phyloP scores from a whole-genome alignment of 2,329 filamentous ascomycete species.

The Ophiostoma triangulosporum region DNA sequence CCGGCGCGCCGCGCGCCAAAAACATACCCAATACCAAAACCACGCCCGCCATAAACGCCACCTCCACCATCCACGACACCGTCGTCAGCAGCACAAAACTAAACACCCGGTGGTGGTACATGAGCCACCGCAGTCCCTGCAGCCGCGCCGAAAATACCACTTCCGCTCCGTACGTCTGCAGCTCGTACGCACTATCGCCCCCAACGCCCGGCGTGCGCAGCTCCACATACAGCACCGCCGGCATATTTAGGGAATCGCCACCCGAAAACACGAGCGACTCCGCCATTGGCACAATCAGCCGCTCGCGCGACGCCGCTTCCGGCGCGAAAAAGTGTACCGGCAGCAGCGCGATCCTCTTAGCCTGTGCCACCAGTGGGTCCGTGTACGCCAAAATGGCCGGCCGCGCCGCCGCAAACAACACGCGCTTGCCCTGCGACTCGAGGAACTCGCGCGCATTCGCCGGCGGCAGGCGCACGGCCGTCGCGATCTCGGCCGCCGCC shows the following conservation, averaged over 20 bases:
- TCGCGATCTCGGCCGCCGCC: not conserved
- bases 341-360: conserved; percentile 48
- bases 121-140: conserved; percentile 64
- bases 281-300: conserved; percentile 55
- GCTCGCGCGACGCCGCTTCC: conserved; percentile 46
- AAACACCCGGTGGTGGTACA: conserved; percentile 69
- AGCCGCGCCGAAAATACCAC: conserved; percentile 64
- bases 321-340: conserved; percentile 57
- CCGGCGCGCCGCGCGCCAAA: not conserved
- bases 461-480: conserved; percentile 18
- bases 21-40: conserved; percentile 42
- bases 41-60: conserved; percentile 49
- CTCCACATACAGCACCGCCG: conserved; percentile 42
- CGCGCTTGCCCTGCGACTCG: conserved; percentile 19
- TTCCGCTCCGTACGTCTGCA: conserved; percentile 63
- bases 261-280: conserved; percentile 53
- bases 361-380: conserved; percentile 52
- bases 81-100: conserved; percentile 55
- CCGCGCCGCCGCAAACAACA: conserved; percentile 53
- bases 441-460: conserved; percentile 21
- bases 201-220: conserved; percentile 35
- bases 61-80: conserved; percentile 65
- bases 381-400: conserved; percentile 70
- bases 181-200: conserved; percentile 25
- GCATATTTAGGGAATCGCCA: conserved; percentile 23